A percentile compares a stretch with the other conserved stretches of the same genome.
These are phyloP conservation scores for Creolimax fragrantissima DNA, from an alignment of 78 protist species.

Conservation along the genomic window DNA sequence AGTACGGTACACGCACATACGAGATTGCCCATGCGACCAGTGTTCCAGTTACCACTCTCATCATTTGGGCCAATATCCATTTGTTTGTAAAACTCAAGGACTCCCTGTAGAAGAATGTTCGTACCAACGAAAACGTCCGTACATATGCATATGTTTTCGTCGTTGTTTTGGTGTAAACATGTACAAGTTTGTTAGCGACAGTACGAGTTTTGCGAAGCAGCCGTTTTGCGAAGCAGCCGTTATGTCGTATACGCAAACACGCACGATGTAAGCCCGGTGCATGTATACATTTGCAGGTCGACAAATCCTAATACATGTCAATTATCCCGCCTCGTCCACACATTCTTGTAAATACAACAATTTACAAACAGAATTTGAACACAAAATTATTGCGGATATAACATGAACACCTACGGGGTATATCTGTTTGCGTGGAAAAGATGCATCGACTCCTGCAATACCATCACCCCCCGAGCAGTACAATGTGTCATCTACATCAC, in stretches of 20 bases:
- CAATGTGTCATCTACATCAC: not conserved
- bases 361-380: no score
- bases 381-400: no score
- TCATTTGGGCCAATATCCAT: not conserved
- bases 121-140: not conserved
- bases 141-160: not conserved
- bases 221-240: no score
- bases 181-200: no score
- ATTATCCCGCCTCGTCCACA: no score
- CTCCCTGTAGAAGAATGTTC: not conserved
- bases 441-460: not conserved
- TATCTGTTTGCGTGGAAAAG: not conserved
- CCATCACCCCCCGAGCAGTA: slow-evolving; percentile 9
- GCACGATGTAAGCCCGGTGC: no score
- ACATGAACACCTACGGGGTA: not conserved
- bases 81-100: not conserved
- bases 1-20: no score
- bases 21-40: not conserved
- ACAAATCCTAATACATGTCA: no score
- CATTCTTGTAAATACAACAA: no score
- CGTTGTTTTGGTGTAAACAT: not conserved
- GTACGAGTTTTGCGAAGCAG: no score
- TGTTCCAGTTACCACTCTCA: not conserved
- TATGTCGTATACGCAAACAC: no score
- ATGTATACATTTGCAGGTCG: no score